phyloP scores from a whole-genome alignment of 768 basidiomycete species.

The Xerocomellus chrysenteron region DNA sequence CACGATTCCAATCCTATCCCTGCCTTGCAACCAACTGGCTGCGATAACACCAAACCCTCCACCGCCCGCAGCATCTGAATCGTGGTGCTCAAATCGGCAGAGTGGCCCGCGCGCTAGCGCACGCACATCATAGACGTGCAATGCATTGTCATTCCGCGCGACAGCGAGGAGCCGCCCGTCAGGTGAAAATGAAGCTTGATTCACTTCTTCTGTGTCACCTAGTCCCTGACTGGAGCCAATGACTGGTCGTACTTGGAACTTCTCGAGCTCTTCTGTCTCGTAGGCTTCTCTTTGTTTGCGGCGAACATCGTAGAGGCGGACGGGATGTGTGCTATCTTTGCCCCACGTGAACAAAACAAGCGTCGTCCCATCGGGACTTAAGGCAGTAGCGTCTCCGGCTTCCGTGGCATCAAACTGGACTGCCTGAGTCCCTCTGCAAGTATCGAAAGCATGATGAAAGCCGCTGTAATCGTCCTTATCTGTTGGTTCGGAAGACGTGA shows the following conservation, averaged over 20 bases:
- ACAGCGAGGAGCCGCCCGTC: conserved; percentile 62
- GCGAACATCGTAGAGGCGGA: conserved; percentile 55
- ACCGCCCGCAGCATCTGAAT: conserved; percentile 30
- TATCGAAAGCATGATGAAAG: conserved; percentile 53
- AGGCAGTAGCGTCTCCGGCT: conserved; percentile 51
- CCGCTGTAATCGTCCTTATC: conserved; percentile 30
- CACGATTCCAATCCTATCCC: conserved; percentile 46
- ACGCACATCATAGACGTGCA: conserved; percentile 64
- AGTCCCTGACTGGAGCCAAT: not conserved
- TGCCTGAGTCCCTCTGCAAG: conserved; percentile 17
- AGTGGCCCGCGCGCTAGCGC: conserved; percentile 47
- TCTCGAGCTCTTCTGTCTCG: conserved; percentile 34
- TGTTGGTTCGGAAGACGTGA: conserved; percentile 56
- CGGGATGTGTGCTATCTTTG: conserved; percentile 27
- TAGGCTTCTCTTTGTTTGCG: conserved; percentile 30
- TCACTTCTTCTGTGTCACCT: conserved; percentile 43
- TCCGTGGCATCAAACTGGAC: conserved; percentile 46
- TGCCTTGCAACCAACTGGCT: conserved; percentile 51
- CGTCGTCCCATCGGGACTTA: conserved; percentile 44
- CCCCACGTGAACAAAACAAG: conserved; percentile 35
- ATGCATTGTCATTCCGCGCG: conserved; percentile 56
- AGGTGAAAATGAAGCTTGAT: conserved; percentile 51
- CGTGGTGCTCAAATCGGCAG: conserved; percentile 49
- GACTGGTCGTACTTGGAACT: conserved; percentile 26
- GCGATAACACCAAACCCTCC: conserved; percentile 49